A percentile compares a stretch with the other conserved stretches of the same genome.
phyloP scores from a whole-genome alignment of 129 eudicot genomes.

The Flaveria linearis region DNA sequence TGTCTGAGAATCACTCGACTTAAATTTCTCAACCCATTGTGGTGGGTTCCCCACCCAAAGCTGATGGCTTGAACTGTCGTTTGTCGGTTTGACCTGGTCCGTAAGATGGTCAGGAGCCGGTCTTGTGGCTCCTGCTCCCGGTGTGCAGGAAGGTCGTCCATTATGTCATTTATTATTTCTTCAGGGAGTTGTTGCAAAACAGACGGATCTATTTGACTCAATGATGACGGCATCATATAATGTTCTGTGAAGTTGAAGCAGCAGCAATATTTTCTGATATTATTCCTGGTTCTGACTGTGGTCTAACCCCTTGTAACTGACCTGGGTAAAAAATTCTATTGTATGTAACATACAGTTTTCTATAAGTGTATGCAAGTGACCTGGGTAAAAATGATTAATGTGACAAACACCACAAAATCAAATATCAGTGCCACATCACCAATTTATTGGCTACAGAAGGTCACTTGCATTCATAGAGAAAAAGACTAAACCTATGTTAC shows the following conservation, averaged over 20 bases:
- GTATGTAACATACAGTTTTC: not conserved
- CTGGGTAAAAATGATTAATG: not conserved
- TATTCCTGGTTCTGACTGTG: conserved; percentile 24
- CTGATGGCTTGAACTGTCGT: conserved; percentile 31
- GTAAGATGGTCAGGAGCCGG: conserved; percentile 6
- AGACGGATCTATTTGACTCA: conserved; percentile 80
- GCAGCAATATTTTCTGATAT: conserved; percentile 7
- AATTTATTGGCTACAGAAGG: not conserved
- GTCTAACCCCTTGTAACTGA: conserved; percentile 14
- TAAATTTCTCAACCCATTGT: conserved; percentile 65
- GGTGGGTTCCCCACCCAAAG: conserved; percentile 93
- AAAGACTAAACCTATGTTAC: not conserved
- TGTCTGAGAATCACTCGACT: conserved; percentile 41
- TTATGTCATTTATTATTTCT: conserved; percentile 65
- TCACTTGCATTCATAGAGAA: not conserved
- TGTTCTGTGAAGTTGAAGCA: conserved; percentile 33
- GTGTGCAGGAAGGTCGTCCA: conserved; percentile 65
- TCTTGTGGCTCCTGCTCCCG: conserved; percentile 42
- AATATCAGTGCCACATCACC: not conserved
- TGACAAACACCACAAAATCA: not conserved
- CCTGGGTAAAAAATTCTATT: not conserved
- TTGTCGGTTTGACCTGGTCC: conserved; percentile 28
- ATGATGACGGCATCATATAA: conserved; percentile 65
- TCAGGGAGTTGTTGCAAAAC: conserved; percentile 80
- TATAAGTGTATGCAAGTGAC: not conserved